Base-by-base conservation (phyloP, 257 asterid genomes). In the Fraxinus pennsylvanica region DNA sequence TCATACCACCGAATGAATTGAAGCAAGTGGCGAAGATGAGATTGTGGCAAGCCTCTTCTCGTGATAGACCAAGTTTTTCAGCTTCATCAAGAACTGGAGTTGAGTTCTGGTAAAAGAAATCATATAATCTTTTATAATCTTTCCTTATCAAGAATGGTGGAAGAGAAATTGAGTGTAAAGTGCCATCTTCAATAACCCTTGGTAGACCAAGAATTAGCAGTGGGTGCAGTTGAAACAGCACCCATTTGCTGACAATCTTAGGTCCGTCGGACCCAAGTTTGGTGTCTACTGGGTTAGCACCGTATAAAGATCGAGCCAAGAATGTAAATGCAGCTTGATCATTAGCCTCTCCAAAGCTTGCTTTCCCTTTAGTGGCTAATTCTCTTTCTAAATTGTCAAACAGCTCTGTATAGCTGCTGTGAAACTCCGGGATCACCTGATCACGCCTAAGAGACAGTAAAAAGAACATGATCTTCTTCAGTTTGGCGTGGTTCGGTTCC, bases 291-390 rank as follows among this genome's bases (percentile, higher is more conserved):
- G 98, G 97, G 72, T 88, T 83, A 14, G 77, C 89, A 3, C 93
- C 97, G 81, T 72, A 87, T 71, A 91, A 81, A 1, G 94, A 66
- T 5, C 90, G 82, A 33, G 93, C 85, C 41, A 94, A 74, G 85
- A 94, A 94, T 33, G 83, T 85, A 86, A 92, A 94, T 8, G 97
- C 94, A 1, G 97, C 96, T 59, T 85, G 93, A 14, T 94, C 98
- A 72, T 83, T 86, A 3, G 84, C 86, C 5, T 90, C 68, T 6
- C 84, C 82, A 74, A 94, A 90, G 0, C 47, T 81, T 3, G 86
- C 92, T 78, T 86, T 92, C 2, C 94, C 97, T 63, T 86, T 85
- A 0, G 82, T 38, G 17, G 87, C 81, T 0, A 92, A 39, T 2
- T 92, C 94, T 2, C 38, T 68, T 72, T 94, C 97, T 38, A 94